Evolutionary conservation across 1,139 yeast genomes (phyloP).

Genomic region (Lodderomyces elongisporus): DNA sequence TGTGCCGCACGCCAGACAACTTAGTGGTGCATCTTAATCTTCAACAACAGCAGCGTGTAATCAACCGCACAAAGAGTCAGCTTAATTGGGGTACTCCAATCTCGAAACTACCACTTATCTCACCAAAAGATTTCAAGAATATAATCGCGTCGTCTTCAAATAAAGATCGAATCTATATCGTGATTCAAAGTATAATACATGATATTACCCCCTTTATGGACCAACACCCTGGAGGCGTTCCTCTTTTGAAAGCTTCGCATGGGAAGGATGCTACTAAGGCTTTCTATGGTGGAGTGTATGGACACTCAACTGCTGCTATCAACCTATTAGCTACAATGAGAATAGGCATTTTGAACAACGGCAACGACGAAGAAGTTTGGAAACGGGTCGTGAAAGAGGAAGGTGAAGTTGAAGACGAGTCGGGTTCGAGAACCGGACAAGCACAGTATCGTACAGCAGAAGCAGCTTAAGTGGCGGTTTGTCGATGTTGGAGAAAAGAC

Average conservation of each 20-base stretch:
- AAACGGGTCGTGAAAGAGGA: slow-evolving; percentile 43
- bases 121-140: slow-evolving; percentile 46
- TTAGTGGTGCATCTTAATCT: slow-evolving; percentile 52
- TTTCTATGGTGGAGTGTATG: slow-evolving; percentile 70
- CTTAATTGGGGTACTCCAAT: slow-evolving; percentile 77
- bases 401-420: slow-evolving; percentile 27
- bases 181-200: slow-evolving; percentile 56
- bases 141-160: slow-evolving; percentile 32
- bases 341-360: slow-evolving; percentile 70
- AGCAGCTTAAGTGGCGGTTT: slow-evolving; percentile 29
- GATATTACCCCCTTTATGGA: slow-evolving; percentile 69
- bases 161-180: slow-evolving; percentile 37
- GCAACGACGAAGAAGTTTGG: slow-evolving; percentile 84
- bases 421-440: slow-evolving; percentile 19
- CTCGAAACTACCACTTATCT: slow-evolving; percentile 54
- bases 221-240: slow-evolving; percentile 70
- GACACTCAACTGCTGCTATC: slow-evolving; percentile 70
- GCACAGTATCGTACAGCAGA: slow-evolving; percentile 38
- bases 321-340: slow-evolving; percentile 72
- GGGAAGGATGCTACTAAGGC: slow-evolving; percentile 73
- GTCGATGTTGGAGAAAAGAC: no score
- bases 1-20: slow-evolving; percentile 40
- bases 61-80: slow-evolving; percentile 57
- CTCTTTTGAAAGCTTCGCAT: slow-evolving; percentile 55
- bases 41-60: slow-evolving; percentile 60